These are phyloP conservation scores for Silene latifolia DNA, from an alignment of 148 eudicot genomes.

Conservation along the genomic window DNA sequence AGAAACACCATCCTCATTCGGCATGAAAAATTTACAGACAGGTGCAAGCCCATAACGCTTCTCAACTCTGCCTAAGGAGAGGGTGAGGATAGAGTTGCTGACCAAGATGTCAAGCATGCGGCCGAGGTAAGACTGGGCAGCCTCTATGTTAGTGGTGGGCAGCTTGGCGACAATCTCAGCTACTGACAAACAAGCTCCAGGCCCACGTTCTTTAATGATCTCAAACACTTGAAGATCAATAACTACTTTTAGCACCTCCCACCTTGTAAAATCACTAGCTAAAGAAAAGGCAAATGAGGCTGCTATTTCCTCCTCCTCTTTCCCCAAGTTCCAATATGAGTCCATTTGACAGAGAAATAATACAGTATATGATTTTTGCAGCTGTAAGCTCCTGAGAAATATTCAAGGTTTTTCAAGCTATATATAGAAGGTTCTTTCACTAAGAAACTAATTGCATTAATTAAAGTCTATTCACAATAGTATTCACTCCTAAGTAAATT, in stretches of 20 bases:
- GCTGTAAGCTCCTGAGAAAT: too few relatives aligned
- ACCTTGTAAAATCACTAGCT: neutral
- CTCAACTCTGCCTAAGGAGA: constrained; percentile 32
- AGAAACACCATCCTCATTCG: constrained; percentile 43
- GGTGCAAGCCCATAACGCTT: constrained; percentile 53
- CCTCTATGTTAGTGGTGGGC: constrained; percentile 16
- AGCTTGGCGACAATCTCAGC: constrained; percentile 46
- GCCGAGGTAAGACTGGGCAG: constrained; percentile 31
- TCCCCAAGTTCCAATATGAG: constrained; percentile 3
- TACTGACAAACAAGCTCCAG: constrained; percentile 37
- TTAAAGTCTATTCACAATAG: too few relatives aligned
- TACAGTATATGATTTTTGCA: neutral
- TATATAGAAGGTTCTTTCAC: too few relatives aligned
- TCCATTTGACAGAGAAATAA: neutral
- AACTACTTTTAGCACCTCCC: neutral
- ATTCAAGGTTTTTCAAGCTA: neutral
- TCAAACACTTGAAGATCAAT: constrained; percentile 17
- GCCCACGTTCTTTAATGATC: constrained; percentile 27
- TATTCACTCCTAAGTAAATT: too few relatives aligned
- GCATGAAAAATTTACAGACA: constrained; percentile 48
- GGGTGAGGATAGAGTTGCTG: constrained; percentile 39
- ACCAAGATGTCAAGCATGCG: constrained; percentile 47
- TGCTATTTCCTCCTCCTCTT: neutral
- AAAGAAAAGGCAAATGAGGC: neutral
- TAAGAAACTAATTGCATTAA: too few relatives aligned